phyloP scores from a whole-genome alignment of 192 early-diverging fungal genomes.

The Pecoramyces ruminantium region DNA sequence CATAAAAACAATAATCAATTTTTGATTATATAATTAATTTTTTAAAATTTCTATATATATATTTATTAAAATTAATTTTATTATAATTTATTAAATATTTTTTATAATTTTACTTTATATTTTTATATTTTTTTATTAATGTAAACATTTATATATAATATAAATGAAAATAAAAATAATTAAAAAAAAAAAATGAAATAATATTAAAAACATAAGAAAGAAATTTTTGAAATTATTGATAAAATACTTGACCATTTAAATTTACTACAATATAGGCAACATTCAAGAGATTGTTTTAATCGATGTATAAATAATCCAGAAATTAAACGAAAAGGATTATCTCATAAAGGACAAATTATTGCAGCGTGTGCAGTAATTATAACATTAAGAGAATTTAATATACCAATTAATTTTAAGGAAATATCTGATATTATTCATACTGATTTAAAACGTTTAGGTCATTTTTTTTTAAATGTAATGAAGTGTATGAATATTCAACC shows the following conservation, averaged over 20 bases:
- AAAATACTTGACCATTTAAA: not conserved
- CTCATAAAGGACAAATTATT: not conserved
- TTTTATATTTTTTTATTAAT: no score
- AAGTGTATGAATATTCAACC: not conserved
- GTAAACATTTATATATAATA: no score
- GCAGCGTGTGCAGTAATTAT: not conserved
- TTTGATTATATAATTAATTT: no score
- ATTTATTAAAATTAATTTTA: no score
- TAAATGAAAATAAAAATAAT: no score
- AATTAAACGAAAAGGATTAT: not conserved
- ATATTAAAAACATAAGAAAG: no score
- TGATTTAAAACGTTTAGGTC: not conserved
- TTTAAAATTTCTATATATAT: no score
- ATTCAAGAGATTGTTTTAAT: not conserved
- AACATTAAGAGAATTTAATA: not conserved
- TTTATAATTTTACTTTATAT: no score
- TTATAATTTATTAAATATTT: no score
- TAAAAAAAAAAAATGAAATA: no score
- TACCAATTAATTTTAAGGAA: not conserved
- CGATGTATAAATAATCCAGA: not conserved
- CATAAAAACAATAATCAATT: no score
- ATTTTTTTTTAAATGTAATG: not conserved
- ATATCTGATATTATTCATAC: not conserved
- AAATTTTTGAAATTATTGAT: not conserved
- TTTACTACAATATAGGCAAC: not conserved